These are phyloP conservation scores for Schizonepeta tenuifolia DNA, from an alignment of 257 asterid genomes.

Conservation along the genomic window DNA sequence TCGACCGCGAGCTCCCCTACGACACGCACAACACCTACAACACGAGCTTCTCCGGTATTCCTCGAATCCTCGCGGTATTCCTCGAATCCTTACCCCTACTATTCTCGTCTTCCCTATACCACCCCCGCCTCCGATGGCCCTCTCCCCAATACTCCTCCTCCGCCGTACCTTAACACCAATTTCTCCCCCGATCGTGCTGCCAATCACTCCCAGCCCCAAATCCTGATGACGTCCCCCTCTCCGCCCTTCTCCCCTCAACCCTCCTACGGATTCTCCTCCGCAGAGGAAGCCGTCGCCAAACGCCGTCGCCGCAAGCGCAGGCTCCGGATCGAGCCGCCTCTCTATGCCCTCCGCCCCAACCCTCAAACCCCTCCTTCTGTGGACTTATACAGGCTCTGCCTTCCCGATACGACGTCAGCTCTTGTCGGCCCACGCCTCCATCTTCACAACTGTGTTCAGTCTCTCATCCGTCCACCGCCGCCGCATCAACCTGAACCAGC, in stretches of 20 bases:
- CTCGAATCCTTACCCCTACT: slow-evolving; percentile 36
- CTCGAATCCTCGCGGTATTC: slow-evolving; percentile 56
- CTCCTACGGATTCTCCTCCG: slow-evolving; percentile 70
- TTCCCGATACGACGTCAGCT: no score
- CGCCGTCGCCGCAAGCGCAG: slow-evolving; percentile 90
- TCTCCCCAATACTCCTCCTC: not conserved
- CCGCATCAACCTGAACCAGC: no score
- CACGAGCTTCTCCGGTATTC: no score
- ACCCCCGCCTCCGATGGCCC: slow-evolving; percentile 15
- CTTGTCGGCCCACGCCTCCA: no score
- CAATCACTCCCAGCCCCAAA: slow-evolving; percentile 27
- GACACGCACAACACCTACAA: no score
- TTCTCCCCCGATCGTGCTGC: slow-evolving; percentile 19
- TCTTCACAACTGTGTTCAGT: no score
- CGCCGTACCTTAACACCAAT: slow-evolving; percentile 23
- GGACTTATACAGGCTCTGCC: slow-evolving; percentile 49
- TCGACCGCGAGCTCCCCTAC: no score
- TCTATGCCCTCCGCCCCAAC: slow-evolving; percentile 68
- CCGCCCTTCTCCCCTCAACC: slow-evolving; percentile 34
- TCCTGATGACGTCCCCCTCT: slow-evolving; percentile 19
- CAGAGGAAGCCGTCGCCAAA: slow-evolving; percentile 94
- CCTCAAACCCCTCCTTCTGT: slow-evolving; percentile 43
- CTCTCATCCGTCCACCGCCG: no score
- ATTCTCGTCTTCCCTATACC: slow-evolving; percentile 33
- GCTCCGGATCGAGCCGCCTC: slow-evolving; percentile 89